Evolutionary conservation across 345 rosid species (phyloP).

Genomic region (Litchi chinensis): DNA sequence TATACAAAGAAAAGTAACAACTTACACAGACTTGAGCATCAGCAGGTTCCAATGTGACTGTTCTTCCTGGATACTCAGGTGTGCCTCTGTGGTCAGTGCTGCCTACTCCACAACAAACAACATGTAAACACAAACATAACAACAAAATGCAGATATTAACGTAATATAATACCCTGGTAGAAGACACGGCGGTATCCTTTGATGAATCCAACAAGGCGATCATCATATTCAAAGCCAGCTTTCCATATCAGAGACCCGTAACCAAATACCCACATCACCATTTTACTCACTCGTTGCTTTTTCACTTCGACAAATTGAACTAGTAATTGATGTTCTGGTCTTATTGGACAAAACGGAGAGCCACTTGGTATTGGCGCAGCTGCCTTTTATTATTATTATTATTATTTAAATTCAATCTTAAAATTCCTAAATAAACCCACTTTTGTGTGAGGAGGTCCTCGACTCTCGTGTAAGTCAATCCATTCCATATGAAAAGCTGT

Average conservation of each 20-base stretch:
- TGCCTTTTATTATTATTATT: no score
- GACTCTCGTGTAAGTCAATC: no score
- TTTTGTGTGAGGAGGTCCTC: no score
- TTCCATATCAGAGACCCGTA: constrained; percentile 90
- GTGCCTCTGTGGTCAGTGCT: constrained; percentile 97
- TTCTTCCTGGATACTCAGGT: constrained; percentile 79
- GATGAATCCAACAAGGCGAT: constrained; percentile 78
- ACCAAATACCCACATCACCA: constrained; percentile 92
- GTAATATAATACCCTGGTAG: constrained; percentile 59
- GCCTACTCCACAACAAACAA: constrained; percentile 40
- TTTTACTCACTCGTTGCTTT: constrained; percentile 23
- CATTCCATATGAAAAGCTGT: no score
- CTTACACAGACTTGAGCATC: constrained; percentile 77
- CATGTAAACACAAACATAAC: not conserved
- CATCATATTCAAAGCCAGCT: constrained; percentile 70
- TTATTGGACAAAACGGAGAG: no score
- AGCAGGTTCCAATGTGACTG: constrained; percentile 78
- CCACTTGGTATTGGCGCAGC: no score
- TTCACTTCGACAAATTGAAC: not conserved
- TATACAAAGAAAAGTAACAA: not conserved
- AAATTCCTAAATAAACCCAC: no score
- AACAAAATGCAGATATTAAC: not conserved
- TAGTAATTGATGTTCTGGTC: no score
- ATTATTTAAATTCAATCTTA: no score
- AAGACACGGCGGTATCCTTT: constrained; percentile 82